phyloP scores from a whole-genome alignment of 208 protist genomes.

The Willaertia magna region DNA sequence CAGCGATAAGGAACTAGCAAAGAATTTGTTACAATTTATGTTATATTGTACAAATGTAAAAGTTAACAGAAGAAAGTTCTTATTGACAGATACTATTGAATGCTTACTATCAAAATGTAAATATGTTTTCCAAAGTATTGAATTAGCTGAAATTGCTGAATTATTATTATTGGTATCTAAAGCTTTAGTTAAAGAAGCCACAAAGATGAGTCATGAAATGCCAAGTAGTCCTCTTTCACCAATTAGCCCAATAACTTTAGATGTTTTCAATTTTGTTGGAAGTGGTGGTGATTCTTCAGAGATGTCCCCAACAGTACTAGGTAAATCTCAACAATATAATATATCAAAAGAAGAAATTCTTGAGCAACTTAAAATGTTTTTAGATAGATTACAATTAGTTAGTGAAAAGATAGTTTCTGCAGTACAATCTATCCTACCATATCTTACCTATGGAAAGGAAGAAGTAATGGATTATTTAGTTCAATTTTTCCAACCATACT shows the following conservation, averaged over 20 bases:
- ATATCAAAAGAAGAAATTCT: neutral
- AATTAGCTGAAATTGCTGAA: slow-evolving; percentile 8
- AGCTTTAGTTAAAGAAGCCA: slow-evolving; percentile 21
- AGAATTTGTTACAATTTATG: slow-evolving; percentile 28
- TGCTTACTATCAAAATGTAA: slow-evolving; percentile 22
- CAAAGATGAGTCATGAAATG: neutral
- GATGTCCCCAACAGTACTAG: neutral
- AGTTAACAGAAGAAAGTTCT: slow-evolving; percentile 24
- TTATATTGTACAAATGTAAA: slow-evolving; percentile 26
- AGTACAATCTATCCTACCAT: neutral
- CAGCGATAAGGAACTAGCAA: slow-evolving; percentile 17
- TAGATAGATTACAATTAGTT: neutral
- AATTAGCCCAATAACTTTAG: neutral
- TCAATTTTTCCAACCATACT: neutral
- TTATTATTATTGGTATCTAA: slow-evolving; percentile 15
- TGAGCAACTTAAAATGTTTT: neutral
- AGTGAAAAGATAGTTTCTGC: neutral
- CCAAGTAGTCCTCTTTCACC: neutral
- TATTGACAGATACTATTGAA: neutral
- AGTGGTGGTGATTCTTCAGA: neutral
- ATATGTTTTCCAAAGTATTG: slow-evolving; percentile 7
- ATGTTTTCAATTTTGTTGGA: neutral
- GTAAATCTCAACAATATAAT: neutral
- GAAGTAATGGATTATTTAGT: neutral
- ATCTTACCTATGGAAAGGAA: neutral